Base-by-base conservation (phyloP, 257 asterid species). In the Rubia yunnanensis region DNA sequence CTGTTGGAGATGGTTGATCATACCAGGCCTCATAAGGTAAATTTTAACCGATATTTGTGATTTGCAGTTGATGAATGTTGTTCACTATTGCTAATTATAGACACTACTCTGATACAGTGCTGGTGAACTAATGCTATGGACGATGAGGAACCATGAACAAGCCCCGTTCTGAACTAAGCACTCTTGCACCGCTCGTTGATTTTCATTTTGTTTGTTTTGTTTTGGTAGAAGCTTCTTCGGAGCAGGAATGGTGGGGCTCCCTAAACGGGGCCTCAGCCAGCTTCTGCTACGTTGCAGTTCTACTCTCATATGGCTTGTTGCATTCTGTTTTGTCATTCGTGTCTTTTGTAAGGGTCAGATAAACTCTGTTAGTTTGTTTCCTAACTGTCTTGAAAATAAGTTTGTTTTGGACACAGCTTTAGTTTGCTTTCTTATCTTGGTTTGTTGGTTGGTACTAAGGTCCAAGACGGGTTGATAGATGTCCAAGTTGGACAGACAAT, bases 1-100 rank as follows among this genome's bases (percentile, higher is more conserved):
- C 63, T 8, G 10, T 34, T 74, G 86, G 86, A 82, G 80, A 79
- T 77, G 70, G 86, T 77, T 72, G 91, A 74, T 79, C 79, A 44
- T 61, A 59, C 79, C 82, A 59, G 72, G 80, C 82, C 74, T 76
- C 63, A 60, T 77, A 24, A 74, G 85, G 82, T 77, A 66, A 66
- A 14, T 24, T 38, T 6, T 38, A 27, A 1, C 6, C 0, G 0
- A 5, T 18, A 0, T 54, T 1, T 15, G 20, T 5, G 17, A 0
- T 35, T 53, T 24, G 23, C 46, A 11, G 22, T 18, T 26, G 7
- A 13, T 60, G 34, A 17, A 23, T 68, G 20, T 15, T 36, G 0
- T 10, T n/a, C 7, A 22, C 34, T 71, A 26, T 46, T 48, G 35
- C 49, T 32, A 8, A 28, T 23, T 20, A 36, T 1, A 27, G 55